A percentile compares a stretch with the other conserved stretches of the same genome.
phyloP scores from a whole-genome alignment of 306 rosid genomes.

The Lathyrus oleraceus region DNA sequence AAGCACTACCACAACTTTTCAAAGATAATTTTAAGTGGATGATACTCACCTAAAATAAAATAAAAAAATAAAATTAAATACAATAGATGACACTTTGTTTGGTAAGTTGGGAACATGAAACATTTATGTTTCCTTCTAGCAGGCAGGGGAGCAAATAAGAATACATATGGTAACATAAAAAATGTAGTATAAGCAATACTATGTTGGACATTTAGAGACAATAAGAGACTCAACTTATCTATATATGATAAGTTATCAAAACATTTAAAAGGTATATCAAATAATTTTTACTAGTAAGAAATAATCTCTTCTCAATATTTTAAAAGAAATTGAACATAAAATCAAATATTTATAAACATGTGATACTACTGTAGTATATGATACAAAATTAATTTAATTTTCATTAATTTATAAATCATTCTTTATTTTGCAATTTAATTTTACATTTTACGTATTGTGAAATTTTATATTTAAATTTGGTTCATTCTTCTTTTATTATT shows the following conservation, averaged over 20 bases:
- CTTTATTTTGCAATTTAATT: too few species aligned
- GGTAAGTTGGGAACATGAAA: constrained; percentile 20
- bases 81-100: constrained; percentile 27
- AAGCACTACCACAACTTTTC: constrained; percentile 19
- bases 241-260: constrained; percentile 29
- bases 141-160: constrained; percentile 59
- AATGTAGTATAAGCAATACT: background rate
- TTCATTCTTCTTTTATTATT: too few species aligned
- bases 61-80: background rate
- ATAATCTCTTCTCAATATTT: too few species aligned
- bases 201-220: constrained; percentile 39
- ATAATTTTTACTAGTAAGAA: too few species aligned
- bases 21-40: background rate
- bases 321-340: too few species aligned
- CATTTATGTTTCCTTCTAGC: constrained; percentile 44
- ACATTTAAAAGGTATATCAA: background rate
- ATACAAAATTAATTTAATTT: too few species aligned
- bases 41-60: background rate
- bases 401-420: too few species aligned
- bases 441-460: too few species aligned
- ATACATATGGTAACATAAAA: constrained; percentile 25
- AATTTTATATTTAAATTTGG: too few species aligned
- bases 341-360: too few species aligned
- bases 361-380: too few species aligned
- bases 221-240: constrained; percentile 25